Conservation (phyloP, 305 asterid species). For the Solanum aculeatissimum region DNA sequence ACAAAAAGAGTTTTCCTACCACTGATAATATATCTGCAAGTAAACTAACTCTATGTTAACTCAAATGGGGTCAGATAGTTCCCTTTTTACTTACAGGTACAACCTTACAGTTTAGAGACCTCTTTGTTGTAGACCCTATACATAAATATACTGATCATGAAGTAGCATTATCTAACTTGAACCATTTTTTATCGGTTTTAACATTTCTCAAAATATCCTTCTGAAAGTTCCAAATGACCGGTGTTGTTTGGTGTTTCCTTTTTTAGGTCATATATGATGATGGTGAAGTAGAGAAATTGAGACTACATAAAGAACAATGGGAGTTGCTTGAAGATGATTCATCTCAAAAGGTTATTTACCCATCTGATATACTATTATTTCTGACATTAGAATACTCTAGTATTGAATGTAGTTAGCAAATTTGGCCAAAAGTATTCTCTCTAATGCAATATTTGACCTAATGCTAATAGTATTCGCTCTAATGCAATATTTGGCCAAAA, state of each 20-base stretch:
- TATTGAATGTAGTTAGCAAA: background rate
- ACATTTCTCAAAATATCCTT: background rate
- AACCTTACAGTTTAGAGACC: background rate
- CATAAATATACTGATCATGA: background rate
- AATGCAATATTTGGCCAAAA: background rate
- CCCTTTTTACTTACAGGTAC: background rate
- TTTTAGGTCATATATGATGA: conserved; percentile 40
- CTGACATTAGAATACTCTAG: background rate
- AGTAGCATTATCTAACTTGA: background rate
- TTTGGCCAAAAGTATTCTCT: background rate
- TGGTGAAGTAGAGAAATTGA: conserved; percentile 27
- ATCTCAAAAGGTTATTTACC: conserved; percentile 14
- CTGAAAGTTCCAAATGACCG: background rate
- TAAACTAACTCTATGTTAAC: background rate
- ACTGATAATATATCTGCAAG: background rate
- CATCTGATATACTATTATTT: background rate
- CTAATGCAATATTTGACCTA: background rate
- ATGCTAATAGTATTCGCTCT: background rate
- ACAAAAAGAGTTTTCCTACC: background rate
- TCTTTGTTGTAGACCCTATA: background rate
- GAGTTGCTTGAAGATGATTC: conserved; percentile 5
- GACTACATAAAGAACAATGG: conserved; percentile 37
- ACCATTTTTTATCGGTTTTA: background rate
- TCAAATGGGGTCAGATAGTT: background rate
- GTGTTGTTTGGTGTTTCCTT: background rate